Conservation (phyloP, 1,139 yeast species). For the Sugiyamaella xylanicola region DNA sequence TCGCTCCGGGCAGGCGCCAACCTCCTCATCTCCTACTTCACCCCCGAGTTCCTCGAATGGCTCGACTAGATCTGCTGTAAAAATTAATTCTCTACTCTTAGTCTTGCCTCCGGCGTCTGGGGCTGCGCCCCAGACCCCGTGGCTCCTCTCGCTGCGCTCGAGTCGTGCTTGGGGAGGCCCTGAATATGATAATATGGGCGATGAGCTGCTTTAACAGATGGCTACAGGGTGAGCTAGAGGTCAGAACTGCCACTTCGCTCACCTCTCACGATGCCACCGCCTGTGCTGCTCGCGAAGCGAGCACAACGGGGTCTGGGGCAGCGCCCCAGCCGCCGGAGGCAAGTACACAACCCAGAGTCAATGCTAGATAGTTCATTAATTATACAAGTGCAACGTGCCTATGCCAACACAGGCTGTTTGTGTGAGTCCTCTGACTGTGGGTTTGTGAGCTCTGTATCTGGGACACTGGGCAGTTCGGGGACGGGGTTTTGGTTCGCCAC, state of each 20-base stretch:
- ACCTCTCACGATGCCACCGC: too few relatives aligned
- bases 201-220: too few relatives aligned
- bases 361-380: not conserved
- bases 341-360: not conserved
- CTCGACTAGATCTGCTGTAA: conserved; percentile 45
- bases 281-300: not conserved
- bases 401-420: conserved; percentile 24
- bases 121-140: conserved; percentile 13
- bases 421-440: conserved; percentile 28
- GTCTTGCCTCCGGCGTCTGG: conserved; percentile 12
- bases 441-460: conserved; percentile 31
- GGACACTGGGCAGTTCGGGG: conserved; percentile 31
- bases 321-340: conserved; percentile 2
- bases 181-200: not conserved
- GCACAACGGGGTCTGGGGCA: conserved; percentile 4
- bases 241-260: too few relatives aligned
- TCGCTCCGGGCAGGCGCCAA: conserved; percentile 96
- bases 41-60: conserved; percentile 98
- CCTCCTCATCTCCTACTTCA: conserved; percentile 84
- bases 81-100: not conserved
- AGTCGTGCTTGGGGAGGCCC: not conserved
- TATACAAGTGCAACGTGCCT: not conserved
- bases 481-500: conserved; percentile 28
- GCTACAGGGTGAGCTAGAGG: too few relatives aligned
- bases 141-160: conserved; percentile 5